These are phyloP conservation scores for Penicillium oxalicum DNA, from an alignment of 2,329 filamentous ascomycete genomes.

Conservation along the genomic window DNA sequence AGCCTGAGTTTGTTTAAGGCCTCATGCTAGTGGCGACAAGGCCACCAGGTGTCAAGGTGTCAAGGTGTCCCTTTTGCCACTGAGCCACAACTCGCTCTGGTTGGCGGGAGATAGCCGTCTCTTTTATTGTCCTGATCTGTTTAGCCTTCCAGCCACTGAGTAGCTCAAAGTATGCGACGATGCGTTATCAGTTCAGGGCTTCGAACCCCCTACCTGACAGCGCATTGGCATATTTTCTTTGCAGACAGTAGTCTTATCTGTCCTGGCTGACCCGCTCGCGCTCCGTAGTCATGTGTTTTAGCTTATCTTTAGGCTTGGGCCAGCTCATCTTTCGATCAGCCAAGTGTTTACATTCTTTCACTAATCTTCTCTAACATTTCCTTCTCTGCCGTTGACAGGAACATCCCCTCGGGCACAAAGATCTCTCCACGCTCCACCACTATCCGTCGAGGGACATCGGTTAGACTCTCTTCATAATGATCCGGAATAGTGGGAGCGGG, in stretches of 20 bases:
- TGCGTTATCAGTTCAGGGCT: background rate
- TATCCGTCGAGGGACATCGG: slow-evolving; percentile 23
- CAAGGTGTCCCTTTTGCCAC: slow-evolving; percentile 1
- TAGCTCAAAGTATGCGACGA: too few species aligned
- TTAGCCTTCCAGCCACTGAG: too few species aligned
- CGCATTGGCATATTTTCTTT: too few species aligned
- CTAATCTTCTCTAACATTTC: slow-evolving; percentile 29
- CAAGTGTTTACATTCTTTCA: slow-evolving; percentile 23
- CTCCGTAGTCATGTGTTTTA: too few species aligned
- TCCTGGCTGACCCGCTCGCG: too few species aligned
- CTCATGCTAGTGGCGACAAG: background rate
- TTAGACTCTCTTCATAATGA: slow-evolving; percentile 20
- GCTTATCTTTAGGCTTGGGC: too few species aligned
- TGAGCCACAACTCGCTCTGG: background rate
- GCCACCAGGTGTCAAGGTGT: slow-evolving; percentile 2
- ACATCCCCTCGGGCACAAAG: slow-evolving; percentile 30
- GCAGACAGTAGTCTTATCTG: too few species aligned
- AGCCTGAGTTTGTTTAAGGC: background rate
- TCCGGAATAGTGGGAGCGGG: slow-evolving; percentile 12
- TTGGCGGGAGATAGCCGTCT: background rate
- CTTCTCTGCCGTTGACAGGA: slow-evolving; percentile 29
- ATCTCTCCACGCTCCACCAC: slow-evolving; percentile 28
- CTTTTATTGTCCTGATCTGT: too few species aligned
- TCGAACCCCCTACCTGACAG: too few species aligned
- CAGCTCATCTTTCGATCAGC: background rate